Evolutionary conservation across 306 rosid species (phyloP).

Genomic region (Prunus armeniaca): DNA sequence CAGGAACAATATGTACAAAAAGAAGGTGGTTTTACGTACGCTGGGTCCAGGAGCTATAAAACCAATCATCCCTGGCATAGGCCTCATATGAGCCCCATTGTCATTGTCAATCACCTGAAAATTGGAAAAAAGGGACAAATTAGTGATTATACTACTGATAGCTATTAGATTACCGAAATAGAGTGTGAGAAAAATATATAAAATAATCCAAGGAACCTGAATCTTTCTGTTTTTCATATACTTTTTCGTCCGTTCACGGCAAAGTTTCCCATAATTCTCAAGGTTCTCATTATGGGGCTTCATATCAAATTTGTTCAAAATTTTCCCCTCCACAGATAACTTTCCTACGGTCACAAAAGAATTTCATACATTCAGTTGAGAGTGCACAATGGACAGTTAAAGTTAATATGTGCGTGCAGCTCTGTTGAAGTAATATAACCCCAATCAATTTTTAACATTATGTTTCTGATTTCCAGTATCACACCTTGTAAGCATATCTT

Average conservation of each 20-base stretch:
- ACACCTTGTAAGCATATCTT: background rate
- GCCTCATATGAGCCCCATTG: constrained; percentile 73
- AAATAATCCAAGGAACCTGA: constrained; percentile 53
- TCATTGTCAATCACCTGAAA: constrained; percentile 73
- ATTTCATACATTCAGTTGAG: constrained; percentile 18
- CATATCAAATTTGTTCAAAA: constrained; percentile 77
- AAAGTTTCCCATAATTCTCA: constrained; percentile 77
- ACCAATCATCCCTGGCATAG: constrained; percentile 72
- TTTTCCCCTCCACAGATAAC: constrained; percentile 67
- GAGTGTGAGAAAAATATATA: background rate
- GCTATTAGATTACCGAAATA: background rate
- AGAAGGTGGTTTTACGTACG: constrained; percentile 38
- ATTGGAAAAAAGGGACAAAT: constrained; percentile 19
- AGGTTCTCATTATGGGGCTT: constrained; percentile 69
- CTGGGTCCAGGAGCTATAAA: constrained; percentile 43
- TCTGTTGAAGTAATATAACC: background rate
- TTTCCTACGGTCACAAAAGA: constrained; percentile 49
- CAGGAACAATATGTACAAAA: constrained; percentile 3
- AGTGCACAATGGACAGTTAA: constrained; percentile 15
- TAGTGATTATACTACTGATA: constrained; percentile 4
- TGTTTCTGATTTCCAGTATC: background rate
- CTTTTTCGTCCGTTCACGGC: constrained; percentile 77
- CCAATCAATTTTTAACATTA: background rate
- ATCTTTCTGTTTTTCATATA: constrained; percentile 76
- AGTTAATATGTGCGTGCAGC: background rate